Base-by-base conservation (phyloP, 108 stramenopile genomes). In the Asterionellopsis glacialis region DNA sequence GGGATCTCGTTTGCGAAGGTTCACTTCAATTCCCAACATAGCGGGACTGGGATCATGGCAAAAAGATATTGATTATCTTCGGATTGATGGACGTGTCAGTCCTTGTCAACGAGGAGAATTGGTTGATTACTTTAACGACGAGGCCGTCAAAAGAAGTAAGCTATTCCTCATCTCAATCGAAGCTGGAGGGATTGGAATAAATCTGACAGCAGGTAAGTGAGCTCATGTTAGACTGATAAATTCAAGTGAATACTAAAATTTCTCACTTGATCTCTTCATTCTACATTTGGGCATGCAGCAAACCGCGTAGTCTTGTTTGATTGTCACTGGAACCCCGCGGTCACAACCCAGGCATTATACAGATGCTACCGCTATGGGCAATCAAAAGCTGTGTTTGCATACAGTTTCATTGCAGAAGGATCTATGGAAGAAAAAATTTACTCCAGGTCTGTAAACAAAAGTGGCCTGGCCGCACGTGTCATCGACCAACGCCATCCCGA, bases 391-490 rank as follows among this genome's bases (percentile, higher is more conserved):
- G 82, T 82, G 25, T 87, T 70, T 53, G 77, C 68, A 27, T 91
- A 91, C 58, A 65, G 83, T 11, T 73, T 91, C 15, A 68, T 91
- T n/a, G 76, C 84, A 1, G 81, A 91, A 64, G 85, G 85, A 1
- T 72, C 81, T 9, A 84, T 84, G 74, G 90, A 91, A 63, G 82
- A 87, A 51, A 91, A 91, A 51, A 75, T 91, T 15, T 91, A 84
- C 59, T 67, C 65, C 22, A 66, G 90, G 21, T 68, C 79, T 22
- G 80, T 82, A 11, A 72, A 72, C 23, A 91, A 91, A 55, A 76
- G 65, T 0, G 69, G 82, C 43, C 51, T 91, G 7, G 82, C 80
- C 28, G 63, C 67, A 41, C 61, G 82, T 1, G 72, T 91, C 5
- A 64, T 91, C 50, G 90, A 91, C 39, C 72, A 75, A 26, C 77